These are phyloP conservation scores for Kwoniella dendrophila DNA, from an alignment of 768 basidiomycete species.

Conservation along the genomic window DNA sequence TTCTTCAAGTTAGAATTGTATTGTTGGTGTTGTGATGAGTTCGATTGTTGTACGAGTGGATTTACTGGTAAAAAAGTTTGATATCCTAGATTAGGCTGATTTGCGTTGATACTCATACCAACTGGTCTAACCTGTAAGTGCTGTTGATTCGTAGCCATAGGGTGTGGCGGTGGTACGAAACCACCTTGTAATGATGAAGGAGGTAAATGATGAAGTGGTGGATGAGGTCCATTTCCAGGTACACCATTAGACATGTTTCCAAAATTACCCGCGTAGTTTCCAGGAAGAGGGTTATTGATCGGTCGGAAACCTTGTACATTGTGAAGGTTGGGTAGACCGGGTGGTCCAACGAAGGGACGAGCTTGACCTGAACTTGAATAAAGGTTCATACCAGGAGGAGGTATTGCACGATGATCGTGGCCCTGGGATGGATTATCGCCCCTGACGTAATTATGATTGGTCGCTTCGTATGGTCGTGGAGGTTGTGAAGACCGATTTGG, in stretches of 20 bases:
- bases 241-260: no score
- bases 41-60: background rate
- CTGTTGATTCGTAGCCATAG: background rate
- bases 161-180: background rate
- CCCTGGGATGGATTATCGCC: background rate
- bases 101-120: background rate
- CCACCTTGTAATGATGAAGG: background rate
- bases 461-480: slow-evolving; percentile 7
- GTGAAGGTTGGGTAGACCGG: background rate
- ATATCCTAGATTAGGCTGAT: slow-evolving; percentile 1
- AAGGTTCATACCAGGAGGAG: background rate
- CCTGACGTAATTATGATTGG: background rate
- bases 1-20: background rate
- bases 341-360: background rate
- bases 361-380: background rate
- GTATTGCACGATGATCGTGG: background rate
- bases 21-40: background rate
- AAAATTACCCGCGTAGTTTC: background rate
- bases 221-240: slow-evolving; percentile 4
- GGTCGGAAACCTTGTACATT: slow-evolving; percentile 5
- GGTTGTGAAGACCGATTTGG: slow-evolving; percentile 12
- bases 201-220: slow-evolving; percentile 15
- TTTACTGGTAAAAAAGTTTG: slow-evolving; percentile 3
- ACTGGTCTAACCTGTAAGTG: background rate
- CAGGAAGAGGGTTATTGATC: slow-evolving; percentile 8